A percentile compares a stretch with the other conserved stretches of the same genome.
phyloP scores from a whole-genome alignment of 2,329 filamentous ascomycete species.

The Paramyrothecium roridum region DNA sequence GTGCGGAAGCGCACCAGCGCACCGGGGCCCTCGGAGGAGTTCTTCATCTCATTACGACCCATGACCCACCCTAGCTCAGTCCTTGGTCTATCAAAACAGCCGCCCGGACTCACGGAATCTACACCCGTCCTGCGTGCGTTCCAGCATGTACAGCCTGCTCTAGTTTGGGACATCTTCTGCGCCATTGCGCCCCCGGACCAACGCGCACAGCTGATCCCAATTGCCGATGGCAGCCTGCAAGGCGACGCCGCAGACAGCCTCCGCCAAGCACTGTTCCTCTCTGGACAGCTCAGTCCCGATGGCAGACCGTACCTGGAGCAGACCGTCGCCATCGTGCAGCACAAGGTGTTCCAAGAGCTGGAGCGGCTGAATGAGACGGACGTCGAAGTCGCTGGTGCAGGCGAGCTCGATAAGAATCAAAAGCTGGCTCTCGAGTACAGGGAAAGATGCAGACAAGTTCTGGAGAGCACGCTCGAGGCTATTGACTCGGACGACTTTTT shows the following conservation, averaged over 20 bases:
- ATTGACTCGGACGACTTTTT: constrained; percentile 29
- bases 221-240: constrained; percentile 6
- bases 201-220: constrained; percentile 21
- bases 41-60: constrained; percentile 51
- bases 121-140: constrained; percentile 35
- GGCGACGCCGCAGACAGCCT: constrained; percentile 23
- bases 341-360: constrained; percentile 39
- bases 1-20: constrained; percentile 40
- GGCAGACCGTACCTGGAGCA: constrained; percentile 25
- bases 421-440: constrained; percentile 47
- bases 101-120: constrained; percentile 21
- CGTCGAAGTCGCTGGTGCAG: constrained; percentile 36
- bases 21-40: constrained; percentile 32
- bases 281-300: constrained; percentile 23
- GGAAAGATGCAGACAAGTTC: constrained; percentile 42
- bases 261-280: constrained; percentile 23
- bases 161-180: constrained; percentile 47
- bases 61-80: constrained; percentile 44
- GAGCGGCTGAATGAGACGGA: constrained; percentile 45
- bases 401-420: constrained; percentile 42
- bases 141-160: constrained; percentile 48
- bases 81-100: constrained; percentile 38
- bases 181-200: constrained; percentile 32
- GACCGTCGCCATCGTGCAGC: constrained; percentile 37
- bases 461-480: constrained; percentile 40